Base-by-base conservation (phyloP, 371 early-diverging fungal species). In the Mortierella sp. region DNA sequence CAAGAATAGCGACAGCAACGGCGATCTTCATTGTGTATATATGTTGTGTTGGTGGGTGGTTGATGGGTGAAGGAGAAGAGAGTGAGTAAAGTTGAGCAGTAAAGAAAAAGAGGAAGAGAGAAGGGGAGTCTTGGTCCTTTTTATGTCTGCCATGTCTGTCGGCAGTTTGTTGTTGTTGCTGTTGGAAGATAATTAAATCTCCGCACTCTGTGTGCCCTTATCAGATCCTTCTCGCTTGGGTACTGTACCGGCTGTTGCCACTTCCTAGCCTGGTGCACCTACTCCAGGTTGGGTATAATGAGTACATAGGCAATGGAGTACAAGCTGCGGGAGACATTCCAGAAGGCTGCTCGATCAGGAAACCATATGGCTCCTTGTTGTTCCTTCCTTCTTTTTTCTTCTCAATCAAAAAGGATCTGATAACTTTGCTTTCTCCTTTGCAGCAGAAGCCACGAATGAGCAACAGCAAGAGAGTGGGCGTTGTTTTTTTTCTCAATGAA, bases 1-100 rank as follows among this genome's bases (percentile, higher is more conserved):
- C 71, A 32, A 77, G 63, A 46, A 75, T 41, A 49, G 78, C 71
- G n/a, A 74, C 18, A 21, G 75, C 44, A 29, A 68, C 65, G 32
- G 63, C 38, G 51, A 48, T 56, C 75, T 82, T 82, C 82, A 82
- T 82, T 29, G 29, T 60, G 60, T 58, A 29, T 75, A 51, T 60
- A 12, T 41, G 32, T 41, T 27, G 70, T 65, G 65, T 44, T 38
- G 48, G 35, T 4, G 60, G 14, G 49, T 32, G 75, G 55, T 21
- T 73, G 58, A 35, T 5, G 35, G 24, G 55, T 55, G 29, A 54
- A 16, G 56, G 35, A 54, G 18, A 24, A 12, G 56, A 51, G n/a
- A 55, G 38, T 10, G n/a, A 43, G n/a, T 14, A 29, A 51, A 27
- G 29, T 29, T 41, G 27, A 27, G 48, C 21, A 4, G 10, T 44